A percentile compares a stretch with the other conserved stretches of the same genome.
Conservation (phyloP, 2,329 filamentous ascomycete species). For the Calonectria hawksworthii region DNA sequence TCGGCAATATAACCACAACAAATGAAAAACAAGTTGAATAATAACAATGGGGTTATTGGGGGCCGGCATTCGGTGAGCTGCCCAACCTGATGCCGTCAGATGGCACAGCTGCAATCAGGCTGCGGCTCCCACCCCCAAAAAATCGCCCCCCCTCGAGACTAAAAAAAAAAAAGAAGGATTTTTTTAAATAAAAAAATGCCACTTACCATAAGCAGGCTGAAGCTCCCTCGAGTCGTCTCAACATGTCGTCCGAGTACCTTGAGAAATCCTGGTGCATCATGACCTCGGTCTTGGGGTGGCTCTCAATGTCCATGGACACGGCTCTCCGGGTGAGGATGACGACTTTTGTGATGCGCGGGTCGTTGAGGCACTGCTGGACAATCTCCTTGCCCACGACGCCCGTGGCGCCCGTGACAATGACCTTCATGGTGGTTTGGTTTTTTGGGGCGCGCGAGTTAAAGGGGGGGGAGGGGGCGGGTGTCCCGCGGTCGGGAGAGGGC, state of each 20-base stretch:
- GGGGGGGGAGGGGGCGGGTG: not conserved
- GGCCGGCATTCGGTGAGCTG: not conserved
- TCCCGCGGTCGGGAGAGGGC: not conserved
- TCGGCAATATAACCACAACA: not conserved
- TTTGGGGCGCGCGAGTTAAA: not conserved
- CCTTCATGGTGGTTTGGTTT: slow-evolving; percentile 64
- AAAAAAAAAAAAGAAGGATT: slow-evolving; percentile 5
- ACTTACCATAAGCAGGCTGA: slow-evolving; percentile 76
- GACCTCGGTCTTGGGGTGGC: slow-evolving; percentile 64
- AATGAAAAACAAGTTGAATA: not conserved
- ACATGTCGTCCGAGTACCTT: slow-evolving; percentile 58
- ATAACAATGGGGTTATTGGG: not conserved
- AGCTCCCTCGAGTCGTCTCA: slow-evolving; percentile 61
- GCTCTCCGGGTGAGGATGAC: slow-evolving; percentile 64
- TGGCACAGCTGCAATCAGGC: not conserved
- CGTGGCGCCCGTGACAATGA: slow-evolving; percentile 71
- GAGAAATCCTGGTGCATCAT: slow-evolving; percentile 68
- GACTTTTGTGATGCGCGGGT: slow-evolving; percentile 64
- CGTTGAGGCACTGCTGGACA: slow-evolving; percentile 63
- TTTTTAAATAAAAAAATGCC: not conserved
- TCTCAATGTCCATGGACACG: slow-evolving; percentile 57
- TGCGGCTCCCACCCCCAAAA: not conserved
- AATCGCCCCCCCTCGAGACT: not conserved
- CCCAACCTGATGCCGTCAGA: not conserved
- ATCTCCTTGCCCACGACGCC: slow-evolving; percentile 69